Base-by-base conservation (phyloP, 345 rosid species). In the Raphanus sativus region DNA sequence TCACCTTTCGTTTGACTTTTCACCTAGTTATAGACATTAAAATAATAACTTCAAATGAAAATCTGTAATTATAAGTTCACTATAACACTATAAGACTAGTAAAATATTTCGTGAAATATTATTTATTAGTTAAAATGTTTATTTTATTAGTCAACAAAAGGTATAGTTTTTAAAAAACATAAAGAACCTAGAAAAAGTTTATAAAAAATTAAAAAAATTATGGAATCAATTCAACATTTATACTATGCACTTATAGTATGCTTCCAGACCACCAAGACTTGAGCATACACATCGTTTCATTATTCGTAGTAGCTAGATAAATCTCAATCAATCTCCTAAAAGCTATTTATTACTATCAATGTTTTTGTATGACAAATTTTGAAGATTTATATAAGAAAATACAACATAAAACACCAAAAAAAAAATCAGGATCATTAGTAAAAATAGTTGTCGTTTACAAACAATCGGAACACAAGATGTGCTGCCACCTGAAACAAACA, bases 401-500 rank as follows among this genome's bases (percentile, higher is more conserved):
- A 52, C 58, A 52, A 6, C 24, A 15, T 6, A 52, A 6, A 15
- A 52, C 58, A 52, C 58, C 24, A 6, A 15, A 15, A 52, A 52
- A 52, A 52, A 6, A 8, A n/a, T n/a, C 58, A 52, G 58, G 58
- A 15, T 15, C 58, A 2, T 48, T 52, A 52, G 58, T 4, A 52
- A n/a, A n/a, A n/a, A n/a, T 52, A 52, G 24, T 15, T 6, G 6
- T 50, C 24, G 8, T 6, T 2, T 52, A 52, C 54, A 48, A 48
- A 48, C 54, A 48, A 48, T 13, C n/a, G 54, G 6, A n/a, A 5
- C 58, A 52, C 58, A 52, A 52, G 8, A 15, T 38, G 65, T 65
- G 58, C 3, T 59, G 17, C 32, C 55, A 69, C 80, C 56, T 75
- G 72, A 52, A 36, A 63, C 21, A 77, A 64, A 77, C 75, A 63